Base-by-base conservation (phyloP, 345 rosid species). In the Euclidium syriacum region DNA sequence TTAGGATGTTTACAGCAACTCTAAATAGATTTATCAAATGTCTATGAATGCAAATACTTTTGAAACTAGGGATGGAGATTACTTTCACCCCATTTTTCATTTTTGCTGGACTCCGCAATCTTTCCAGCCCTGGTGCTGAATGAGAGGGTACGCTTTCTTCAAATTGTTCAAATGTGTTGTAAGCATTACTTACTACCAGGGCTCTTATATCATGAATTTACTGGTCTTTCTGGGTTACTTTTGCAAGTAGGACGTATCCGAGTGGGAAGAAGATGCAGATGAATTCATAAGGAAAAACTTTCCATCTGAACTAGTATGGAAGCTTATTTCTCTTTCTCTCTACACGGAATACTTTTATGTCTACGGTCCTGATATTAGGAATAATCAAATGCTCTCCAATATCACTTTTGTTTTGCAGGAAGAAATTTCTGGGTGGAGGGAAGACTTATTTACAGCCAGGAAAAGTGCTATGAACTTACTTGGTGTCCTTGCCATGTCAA, bases 371-470 rank as follows among this genome's bases (percentile, higher is more conserved):
- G 41, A 46, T 10, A 26, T 30, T 44, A 16, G 23, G 43, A 40
- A 39, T 29, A 29, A 39, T 39, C 3, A 11, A 15, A 11, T 4
- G 43, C 17, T 39, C 14, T 29, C 33, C 8, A 29, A 61, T 3
- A 60, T 60, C 30, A 40, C 29, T 35, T 35, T 56, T 6, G 10
- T 73, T 57, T 27, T 56, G 52, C 72, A 85, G 97, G 95, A 78
- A 72, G 95, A 86, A 75, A 70, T 85, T 74, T 86, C 91, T 73
- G 97, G 91, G 60, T 90, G 97, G 95, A 83, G 91, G 76, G 97
- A 86, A 52, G 91, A 86, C 70, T 78, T 84, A 70, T 86, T 83
- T 75, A 86, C 91, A 9, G 91, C 86, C 58, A 83, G 97, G 67
- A 90, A 90, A 75, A 86, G 97, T 69, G 91, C 97, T 55, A 73